A percentile compares a stretch with the other conserved stretches of the same genome.
phyloP scores from a whole-genome alignment of 2,329 filamentous ascomycete species.

The Zelopaecilomyces penicillatus region DNA sequence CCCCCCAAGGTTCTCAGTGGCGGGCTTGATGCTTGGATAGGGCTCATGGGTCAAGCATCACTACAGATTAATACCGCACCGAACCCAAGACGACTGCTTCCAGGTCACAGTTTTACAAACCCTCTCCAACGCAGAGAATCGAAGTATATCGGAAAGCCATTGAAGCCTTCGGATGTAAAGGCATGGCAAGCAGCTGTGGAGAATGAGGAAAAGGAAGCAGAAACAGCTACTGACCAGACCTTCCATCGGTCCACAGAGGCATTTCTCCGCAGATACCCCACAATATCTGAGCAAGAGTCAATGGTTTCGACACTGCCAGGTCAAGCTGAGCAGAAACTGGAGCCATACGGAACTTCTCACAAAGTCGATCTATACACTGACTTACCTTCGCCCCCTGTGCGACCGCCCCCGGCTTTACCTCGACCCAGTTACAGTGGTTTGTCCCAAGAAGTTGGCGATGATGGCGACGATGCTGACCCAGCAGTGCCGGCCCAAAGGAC shows the following conservation, averaged over 20 bases:
- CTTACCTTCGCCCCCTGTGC: conserved; percentile 49
- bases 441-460: conserved; percentile 28
- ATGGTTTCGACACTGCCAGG: conserved; percentile 38
- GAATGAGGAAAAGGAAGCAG: conserved; percentile 39
- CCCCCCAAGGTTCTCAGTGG: conserved; percentile 72
- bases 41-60: conserved; percentile 66
- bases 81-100: conserved; percentile 5
- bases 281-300: conserved; percentile 55
- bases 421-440: conserved; percentile 76
- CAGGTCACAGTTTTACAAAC: not conserved
- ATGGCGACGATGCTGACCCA: conserved; percentile 26
- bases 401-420: conserved; percentile 60
- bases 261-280: conserved; percentile 74
- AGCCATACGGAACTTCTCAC: conserved; percentile 21
- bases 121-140: conserved; percentile 15
- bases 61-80: conserved; percentile 33
- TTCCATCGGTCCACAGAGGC: conserved; percentile 71
- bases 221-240: conserved; percentile 37
- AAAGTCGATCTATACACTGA: conserved; percentile 36
- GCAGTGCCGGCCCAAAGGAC: conserved; percentile 27
- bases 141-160: conserved; percentile 50
- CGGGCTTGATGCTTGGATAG: conserved; percentile 78
- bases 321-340: conserved; percentile 15
- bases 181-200: conserved; percentile 72
- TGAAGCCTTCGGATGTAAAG: conserved; percentile 73